Conservation (phyloP, 805 yeast species). For the Cyberlindnera maritima region DNA sequence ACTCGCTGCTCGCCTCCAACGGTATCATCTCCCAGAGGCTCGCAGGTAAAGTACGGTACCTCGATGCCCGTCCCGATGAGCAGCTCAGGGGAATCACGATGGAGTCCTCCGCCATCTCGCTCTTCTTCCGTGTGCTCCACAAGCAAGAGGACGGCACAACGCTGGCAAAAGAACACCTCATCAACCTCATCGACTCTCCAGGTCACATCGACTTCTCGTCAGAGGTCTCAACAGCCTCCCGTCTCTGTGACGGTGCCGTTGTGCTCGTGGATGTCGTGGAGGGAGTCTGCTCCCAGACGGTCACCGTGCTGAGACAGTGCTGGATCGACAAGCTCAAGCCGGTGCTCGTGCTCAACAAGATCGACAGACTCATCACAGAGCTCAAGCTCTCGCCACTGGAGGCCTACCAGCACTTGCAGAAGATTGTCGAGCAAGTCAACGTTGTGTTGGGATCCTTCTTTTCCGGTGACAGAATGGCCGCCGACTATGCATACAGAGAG, state of each 20-base stretch:
- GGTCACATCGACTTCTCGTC: conserved; percentile 98
- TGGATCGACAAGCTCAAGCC: conserved; percentile 94
- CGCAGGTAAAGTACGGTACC: conserved; percentile 92
- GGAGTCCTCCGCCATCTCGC: conserved; percentile 94
- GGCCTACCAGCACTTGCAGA: conserved; percentile 76
- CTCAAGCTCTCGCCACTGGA: conserved; percentile 79
- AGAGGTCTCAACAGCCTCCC: conserved; percentile 93
- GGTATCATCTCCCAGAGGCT: conserved; percentile 92
- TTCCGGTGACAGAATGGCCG: conserved; percentile 90
- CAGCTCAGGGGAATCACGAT: conserved; percentile 95
- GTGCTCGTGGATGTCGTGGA: conserved; percentile 95
- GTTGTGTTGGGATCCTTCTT: conserved; percentile 91
- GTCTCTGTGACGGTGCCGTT: conserved; percentile 95
- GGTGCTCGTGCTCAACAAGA: conserved; percentile 82
- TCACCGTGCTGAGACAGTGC: conserved; percentile 89
- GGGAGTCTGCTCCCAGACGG: conserved; percentile 97
- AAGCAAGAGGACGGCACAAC: conserved; percentile 38
- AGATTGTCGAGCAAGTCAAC: conserved; percentile 88
- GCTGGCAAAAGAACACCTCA: conserved; percentile 70
- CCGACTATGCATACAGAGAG: conserved; percentile 76
- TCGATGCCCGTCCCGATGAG: conserved; percentile 94
- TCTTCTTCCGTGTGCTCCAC: conserved; percentile 75
- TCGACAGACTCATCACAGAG: conserved; percentile 82
- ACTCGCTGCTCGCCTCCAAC: conserved; percentile 87
- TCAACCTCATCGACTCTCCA: conserved; percentile 94